Base-by-base conservation (phyloP, 495 filamentous ascomycete genomes). In the Podospora pseudocomata region DNA sequence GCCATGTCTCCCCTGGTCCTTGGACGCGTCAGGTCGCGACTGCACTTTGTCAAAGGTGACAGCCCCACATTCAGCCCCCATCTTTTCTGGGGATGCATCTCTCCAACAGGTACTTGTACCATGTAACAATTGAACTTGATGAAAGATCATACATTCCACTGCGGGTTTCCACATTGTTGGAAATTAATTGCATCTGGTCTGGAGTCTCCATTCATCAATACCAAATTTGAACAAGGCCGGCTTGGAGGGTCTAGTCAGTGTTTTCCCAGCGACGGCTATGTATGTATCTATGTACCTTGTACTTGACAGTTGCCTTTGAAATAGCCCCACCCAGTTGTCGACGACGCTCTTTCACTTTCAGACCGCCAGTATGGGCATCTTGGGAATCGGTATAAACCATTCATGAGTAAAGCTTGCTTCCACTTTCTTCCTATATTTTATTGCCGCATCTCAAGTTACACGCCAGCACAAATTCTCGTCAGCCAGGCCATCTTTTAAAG, bases 1-100 rank as follows among this genome's bases (percentile, higher is more conserved):
- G n/a, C 5, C 18, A 11, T 63, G 28, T 39, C 32, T 9, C 15
- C 28, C 32, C 16, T 15, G 32, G 28, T 63, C 66, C 71, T 66
- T 72, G 68, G 65, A 63, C 74, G 74, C 71, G 74, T 74, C 39
- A 49, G 15, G 39, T 49, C 39, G 53, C 60, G 60, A 60, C 65
- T 70, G 62, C 64, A 44, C 63, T 65, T 65, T 68, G 53, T 44
- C 30, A 26, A 59, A 53, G 20, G 26, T 28, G 7, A 19, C 28
- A 56, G 67, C 11, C 57, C 70, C 70, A 67, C 70, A 65, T 26
- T 44, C 67, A 65, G 69, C 57, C 67, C 67, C 60, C 65, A 54
- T 39, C 30, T 63, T 65, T 69, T 69, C 34, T 54, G 16, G 20
- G 30, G 30, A 60, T 4, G 15, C 60, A 18, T 16, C 49, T 57